Percentiles rank a stretch among this genome's conserved stretches.
phyloP scores from a whole-genome alignment of 2,329 filamentous ascomycete species.

The Amphichorda felina region DNA sequence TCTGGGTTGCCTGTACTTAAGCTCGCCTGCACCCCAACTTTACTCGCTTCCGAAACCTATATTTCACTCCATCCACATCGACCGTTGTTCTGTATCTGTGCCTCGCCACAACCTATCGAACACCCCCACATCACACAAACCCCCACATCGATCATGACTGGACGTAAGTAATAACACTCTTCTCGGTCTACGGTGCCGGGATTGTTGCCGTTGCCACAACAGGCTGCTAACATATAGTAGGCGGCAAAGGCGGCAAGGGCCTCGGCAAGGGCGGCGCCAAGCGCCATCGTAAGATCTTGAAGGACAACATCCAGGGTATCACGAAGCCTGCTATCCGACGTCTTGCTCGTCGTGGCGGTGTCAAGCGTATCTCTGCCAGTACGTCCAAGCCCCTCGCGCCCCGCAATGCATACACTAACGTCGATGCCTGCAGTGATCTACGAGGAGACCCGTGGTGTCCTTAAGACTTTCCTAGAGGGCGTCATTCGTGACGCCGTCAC shows the following conservation, averaged over 20 bases:
- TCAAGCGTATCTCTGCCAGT: conserved; percentile 99
- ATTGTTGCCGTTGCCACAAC: conserved; percentile 10
- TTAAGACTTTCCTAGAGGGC: conserved; percentile 68
- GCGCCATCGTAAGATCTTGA: conserved; percentile 98
- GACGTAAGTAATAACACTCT: conserved; percentile 15
- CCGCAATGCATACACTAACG: conserved; percentile 6
- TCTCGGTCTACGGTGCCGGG: neutral
- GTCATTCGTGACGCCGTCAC: conserved; percentile 69
- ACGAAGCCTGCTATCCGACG: conserved; percentile 97
- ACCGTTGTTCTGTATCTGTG: neutral
- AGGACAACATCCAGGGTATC: conserved; percentile 99
- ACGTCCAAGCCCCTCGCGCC: conserved; percentile 23
- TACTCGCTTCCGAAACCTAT: conserved; percentile 6
- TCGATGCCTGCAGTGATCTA: conserved; percentile 46
- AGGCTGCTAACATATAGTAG: conserved; percentile 41
- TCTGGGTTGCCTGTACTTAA: conserved; percentile 27
- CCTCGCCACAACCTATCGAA: conserved; percentile 3
- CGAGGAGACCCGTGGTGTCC: conserved; percentile 66
- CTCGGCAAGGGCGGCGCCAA: conserved; percentile 98
- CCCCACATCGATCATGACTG: conserved; percentile 17
- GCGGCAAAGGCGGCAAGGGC: conserved; percentile 93
- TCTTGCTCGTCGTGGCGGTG: conserved; percentile 98
- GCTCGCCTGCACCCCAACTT: conserved; percentile 15
- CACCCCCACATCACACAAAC: conserved; percentile 4
- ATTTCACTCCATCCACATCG: conserved; percentile 5